Conservation (phyloP, 805 yeast genomes). For the Sugiyamaella qingdaonensis region DNA sequence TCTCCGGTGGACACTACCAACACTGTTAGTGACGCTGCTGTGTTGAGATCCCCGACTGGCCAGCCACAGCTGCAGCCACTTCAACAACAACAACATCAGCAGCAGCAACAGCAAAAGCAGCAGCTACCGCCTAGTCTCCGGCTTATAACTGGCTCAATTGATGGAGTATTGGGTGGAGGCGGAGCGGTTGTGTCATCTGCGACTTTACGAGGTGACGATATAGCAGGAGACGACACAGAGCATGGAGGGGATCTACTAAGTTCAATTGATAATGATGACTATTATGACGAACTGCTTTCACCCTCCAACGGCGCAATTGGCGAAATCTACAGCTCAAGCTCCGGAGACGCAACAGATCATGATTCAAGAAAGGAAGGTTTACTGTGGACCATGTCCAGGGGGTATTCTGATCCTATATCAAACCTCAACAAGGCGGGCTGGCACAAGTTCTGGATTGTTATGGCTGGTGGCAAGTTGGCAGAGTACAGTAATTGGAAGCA, state of each 20-base stretch:
- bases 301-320: constrained; percentile 3
- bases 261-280: neutral
- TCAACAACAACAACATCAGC: neutral
- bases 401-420: constrained; percentile 29
- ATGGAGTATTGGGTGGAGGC: neutral
- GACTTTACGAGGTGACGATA: neutral
- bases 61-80: neutral
- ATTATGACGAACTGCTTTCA: constrained; percentile 17
- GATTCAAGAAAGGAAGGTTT: constrained; percentile 37
- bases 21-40: neutral
- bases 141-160: neutral
- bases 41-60: neutral
- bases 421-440: constrained; percentile 45
- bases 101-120: neutral
- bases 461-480: constrained; percentile 60
- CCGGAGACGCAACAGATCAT: neutral
- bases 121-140: neutral
- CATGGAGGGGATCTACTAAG: neutral
- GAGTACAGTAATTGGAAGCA: constrained; percentile 81
- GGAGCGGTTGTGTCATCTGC: neutral
- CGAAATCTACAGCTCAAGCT: neutral
- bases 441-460: constrained; percentile 86
- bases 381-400: constrained; percentile 41
- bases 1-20: neutral
- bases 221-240: neutral